Evolutionary conservation across 371 early-diverging fungal species (phyloP), one percentile per base, ranked within the genome.

Genomic region (Circinella umbellata): DNA sequence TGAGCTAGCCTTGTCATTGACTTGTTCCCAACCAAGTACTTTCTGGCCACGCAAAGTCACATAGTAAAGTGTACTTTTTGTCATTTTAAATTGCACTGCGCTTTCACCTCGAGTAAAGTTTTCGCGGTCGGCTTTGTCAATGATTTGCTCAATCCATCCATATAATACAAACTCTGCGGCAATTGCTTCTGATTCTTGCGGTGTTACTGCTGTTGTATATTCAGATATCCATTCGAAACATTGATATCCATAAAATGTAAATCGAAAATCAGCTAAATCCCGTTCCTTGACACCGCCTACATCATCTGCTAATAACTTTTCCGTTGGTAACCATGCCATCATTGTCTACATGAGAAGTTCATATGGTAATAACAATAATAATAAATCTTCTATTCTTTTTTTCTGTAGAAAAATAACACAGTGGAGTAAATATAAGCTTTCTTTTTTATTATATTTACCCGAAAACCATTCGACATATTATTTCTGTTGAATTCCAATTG

Each of bases 191-290:
- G 90, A 87, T 66, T 92, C 93, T 61, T 87, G 84, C 15, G 77
- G 78, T 38, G 85, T 81, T 48, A 90, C 82, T 27, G 86, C 87
- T 0, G 88, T 83, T 0, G 90, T 85, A 63, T 88, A 83, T 57
- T 86, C 87, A 63, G 86, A 74, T 37, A 92, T 79, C 90, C 91
- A 91, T 39, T 88, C 90, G 68, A 76, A 75, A 48, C 79, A 77
- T 46, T 81, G 82, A 51, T 79, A 74, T 0, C 82, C 82, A 49
- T 71, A 81, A 67, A 81, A 81, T 1, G 77, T 70, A 51, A 78
- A 57, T 57, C 69, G 66, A 42, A 73, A 79, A 36, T 75, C 71
- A 3, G 65, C 42, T 4, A 75, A 46, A 37, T 59, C 66, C 1
- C 65, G 35, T 15, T 66, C 71, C 18, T 74, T 66, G n/a, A 80